phyloP scores from a whole-genome alignment of 257 asterid species.

The Salvia rosmarinus region DNA sequence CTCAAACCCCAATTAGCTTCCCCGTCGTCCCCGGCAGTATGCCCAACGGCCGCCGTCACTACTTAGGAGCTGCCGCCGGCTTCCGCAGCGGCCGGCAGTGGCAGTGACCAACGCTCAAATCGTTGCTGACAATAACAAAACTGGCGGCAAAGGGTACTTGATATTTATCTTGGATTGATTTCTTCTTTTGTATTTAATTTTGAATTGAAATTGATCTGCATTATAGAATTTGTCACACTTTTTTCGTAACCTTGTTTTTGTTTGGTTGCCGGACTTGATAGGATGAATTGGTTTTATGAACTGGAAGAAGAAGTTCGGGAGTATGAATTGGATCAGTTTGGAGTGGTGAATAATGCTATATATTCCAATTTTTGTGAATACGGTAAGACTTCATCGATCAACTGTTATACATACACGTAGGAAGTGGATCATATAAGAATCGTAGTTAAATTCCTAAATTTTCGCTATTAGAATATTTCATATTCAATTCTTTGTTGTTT shows the following conservation, averaged over 20 bases:
- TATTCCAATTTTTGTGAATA: constrained; percentile 22
- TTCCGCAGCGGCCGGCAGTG: not conserved
- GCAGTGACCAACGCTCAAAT: not conserved
- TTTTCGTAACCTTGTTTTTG: not conserved
- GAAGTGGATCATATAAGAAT: too few species aligned
- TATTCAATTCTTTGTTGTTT: too few species aligned
- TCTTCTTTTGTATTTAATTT: too few species aligned
- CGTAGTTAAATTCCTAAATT: too few species aligned
- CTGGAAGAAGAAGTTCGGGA: constrained; percentile 25
- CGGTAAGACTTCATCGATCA: constrained; percentile 5
- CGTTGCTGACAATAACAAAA: not conserved
- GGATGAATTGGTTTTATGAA: constrained; percentile 35
- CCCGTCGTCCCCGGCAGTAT: not conserved
- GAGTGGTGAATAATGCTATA: constrained; percentile 32
- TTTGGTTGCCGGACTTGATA: not conserved
- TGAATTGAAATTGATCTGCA: not conserved
- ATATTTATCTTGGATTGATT: not conserved
- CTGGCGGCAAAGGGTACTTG: constrained; percentile 6
- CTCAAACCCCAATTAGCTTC: not conserved
- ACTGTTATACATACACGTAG: too few species aligned
- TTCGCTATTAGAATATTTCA: too few species aligned
- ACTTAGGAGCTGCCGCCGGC: not conserved
- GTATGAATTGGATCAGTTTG: constrained; percentile 33
- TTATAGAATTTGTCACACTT: too few species aligned
- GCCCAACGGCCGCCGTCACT: not conserved